These are phyloP conservation scores for Lithohypha guttulata DNA, from an alignment of 2,329 filamentous ascomycete species.

Conservation along the genomic window DNA sequence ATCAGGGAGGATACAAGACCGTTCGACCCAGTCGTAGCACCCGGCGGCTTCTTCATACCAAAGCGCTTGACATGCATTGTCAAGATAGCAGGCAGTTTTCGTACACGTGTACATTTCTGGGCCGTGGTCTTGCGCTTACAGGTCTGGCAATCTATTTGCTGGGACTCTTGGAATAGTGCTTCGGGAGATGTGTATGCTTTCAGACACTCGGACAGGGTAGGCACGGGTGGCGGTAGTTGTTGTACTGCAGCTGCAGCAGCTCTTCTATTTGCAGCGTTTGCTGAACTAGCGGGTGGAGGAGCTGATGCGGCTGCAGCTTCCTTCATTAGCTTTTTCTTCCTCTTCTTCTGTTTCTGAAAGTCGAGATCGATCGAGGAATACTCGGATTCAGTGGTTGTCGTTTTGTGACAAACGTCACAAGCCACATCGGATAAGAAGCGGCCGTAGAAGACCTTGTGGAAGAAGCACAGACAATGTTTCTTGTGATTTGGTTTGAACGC, in stretches of 20 bases:
- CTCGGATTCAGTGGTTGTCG: slow-evolving; percentile 72
- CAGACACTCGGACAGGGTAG: slow-evolving; percentile 62
- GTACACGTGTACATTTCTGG: slow-evolving; percentile 73
- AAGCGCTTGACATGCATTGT: slow-evolving; percentile 74
- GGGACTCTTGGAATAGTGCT: slow-evolving; percentile 58
- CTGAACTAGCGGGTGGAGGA: too few species aligned
- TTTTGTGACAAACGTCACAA: slow-evolving; percentile 75
- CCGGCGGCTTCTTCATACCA: slow-evolving; percentile 18
- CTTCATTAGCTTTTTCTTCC: slow-evolving; percentile 18
- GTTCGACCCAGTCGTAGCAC: slow-evolving; percentile 1
- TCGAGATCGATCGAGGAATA: slow-evolving; percentile 86
- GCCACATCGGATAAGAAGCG: slow-evolving; percentile 84
- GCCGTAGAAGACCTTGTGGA: slow-evolving; percentile 90
- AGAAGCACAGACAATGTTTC: slow-evolving; percentile 65
- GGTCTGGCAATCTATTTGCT: slow-evolving; percentile 63
- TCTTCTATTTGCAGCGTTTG: slow-evolving; percentile 5
- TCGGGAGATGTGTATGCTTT: slow-evolving; percentile 82
- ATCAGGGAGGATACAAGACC: slow-evolving; percentile 1
- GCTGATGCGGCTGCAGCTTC: slow-evolving; percentile 10
- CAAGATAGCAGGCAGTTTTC: slow-evolving; percentile 74
- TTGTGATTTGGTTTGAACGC: slow-evolving; percentile 9
- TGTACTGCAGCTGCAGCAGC: slow-evolving; percentile 1
- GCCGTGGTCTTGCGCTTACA: slow-evolving; percentile 65
- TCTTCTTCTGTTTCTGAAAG: slow-evolving; percentile 60
- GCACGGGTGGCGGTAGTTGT: slow-evolving; percentile 22